Base-by-base conservation (phyloP, 257 asterid species). In the Nicotiana sylvestris region DNA sequence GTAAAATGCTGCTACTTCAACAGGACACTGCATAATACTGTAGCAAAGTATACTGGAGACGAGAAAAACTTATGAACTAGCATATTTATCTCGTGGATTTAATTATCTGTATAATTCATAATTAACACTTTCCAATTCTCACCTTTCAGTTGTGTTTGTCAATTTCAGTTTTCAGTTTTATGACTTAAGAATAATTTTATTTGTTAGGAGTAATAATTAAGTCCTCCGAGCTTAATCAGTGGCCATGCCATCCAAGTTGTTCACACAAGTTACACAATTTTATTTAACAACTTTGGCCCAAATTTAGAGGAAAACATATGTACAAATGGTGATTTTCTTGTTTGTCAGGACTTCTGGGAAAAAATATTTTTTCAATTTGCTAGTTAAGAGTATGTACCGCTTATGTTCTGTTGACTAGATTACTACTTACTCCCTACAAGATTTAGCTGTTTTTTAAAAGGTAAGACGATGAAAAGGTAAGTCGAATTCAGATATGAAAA, bases 1-100 rank as follows among this genome's bases (percentile, higher is more conserved):
- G 70, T 92, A 86, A 90, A 21, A 17, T 16, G 80, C 21, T 39
- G 27, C 15, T 49, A 21, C 60, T 69, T 39, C 33, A 18, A n/a
- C 57, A 9, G 10, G 5, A 69, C 56, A 39, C 13, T n/a, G 43
- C 77, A 70, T 43, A 43, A 5, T 43, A 37, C 33, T 17, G 4
- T 69, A 69, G 57, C 60, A 70, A 67, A 33, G 4, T 68, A 49
- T 43, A 21, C 35, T 21, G 12, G 58, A 33, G 58, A 43, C 10
- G 6, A 72, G n/a, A 65, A 72, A n/a, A 72, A 72, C 16, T 74
- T 49, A 27, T 74, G 78, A 21, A 70, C 46, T 70, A 46, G 43
- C 61, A 74, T 74, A 25, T 74, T 43, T 49, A 27, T 74, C 80
- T 25, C 11, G 43, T 74, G 3, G 39, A 46, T 72, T 13, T 21